phyloP scores from a whole-genome alignment of 257 asterid genomes.

The Echites panduratus region DNA sequence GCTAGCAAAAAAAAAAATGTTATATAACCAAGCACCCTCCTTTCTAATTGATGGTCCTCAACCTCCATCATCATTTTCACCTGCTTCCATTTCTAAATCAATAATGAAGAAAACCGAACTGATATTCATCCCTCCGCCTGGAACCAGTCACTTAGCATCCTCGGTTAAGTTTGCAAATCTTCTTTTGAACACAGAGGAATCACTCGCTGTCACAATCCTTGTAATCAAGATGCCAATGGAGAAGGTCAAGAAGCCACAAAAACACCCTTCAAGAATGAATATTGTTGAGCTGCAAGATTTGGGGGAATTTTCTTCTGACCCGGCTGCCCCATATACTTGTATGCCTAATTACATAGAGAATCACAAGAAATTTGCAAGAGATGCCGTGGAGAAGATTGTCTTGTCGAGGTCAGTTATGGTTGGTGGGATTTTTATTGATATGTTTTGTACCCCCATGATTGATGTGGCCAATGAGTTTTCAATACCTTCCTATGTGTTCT shows the following conservation, averaged over 20 bases:
- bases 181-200: background rate
- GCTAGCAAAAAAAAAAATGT: no score
- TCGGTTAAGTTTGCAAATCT: background rate
- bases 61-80: no score
- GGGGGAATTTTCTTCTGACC: background rate
- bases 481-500: slow-evolving; percentile 20
- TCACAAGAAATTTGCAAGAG: slow-evolving; percentile 8
- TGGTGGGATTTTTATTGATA: slow-evolving; percentile 17
- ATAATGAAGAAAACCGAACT: background rate
- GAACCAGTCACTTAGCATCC: background rate
- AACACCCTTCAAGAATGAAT: background rate
- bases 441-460: slow-evolving; percentile 13
- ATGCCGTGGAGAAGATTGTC: slow-evolving; percentile 1
- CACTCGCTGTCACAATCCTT: background rate
- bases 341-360: background rate
- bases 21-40: no score
- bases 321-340: background rate
- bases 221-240: background rate
- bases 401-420: background rate
- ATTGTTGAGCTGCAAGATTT: background rate
- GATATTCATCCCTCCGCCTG: background rate
- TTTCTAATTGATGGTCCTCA: no score
- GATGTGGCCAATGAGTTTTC: slow-evolving; percentile 21
- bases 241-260: background rate
- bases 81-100: no score